Percentiles rank a stretch among this genome's conserved stretches.
Conservation (phyloP, 495 filamentous ascomycete species). For the Cryomyces minteri region DNA sequence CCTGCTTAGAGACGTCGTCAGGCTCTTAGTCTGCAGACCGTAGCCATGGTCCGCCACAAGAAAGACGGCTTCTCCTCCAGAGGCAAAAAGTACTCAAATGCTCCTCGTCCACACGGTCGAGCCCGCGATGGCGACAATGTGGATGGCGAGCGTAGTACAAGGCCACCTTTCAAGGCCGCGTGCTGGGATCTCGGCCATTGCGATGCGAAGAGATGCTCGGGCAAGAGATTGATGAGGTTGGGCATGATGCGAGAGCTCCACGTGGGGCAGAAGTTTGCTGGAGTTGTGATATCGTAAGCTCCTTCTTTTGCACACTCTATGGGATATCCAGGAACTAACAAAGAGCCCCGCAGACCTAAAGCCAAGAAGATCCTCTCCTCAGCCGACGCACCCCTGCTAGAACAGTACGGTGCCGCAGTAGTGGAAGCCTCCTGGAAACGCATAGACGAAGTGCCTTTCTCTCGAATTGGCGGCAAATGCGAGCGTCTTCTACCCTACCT, state of each 20-base stretch:
- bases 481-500: constrained; percentile 86
- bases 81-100: constrained; percentile 23
- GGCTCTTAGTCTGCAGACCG: background rate
- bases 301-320: constrained; percentile 1
- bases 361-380: constrained; percentile 70
- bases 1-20: too few relatives aligned
- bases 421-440: constrained; percentile 96
- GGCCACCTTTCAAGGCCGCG: constrained; percentile 69
- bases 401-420: constrained; percentile 81
- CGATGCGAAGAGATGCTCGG: constrained; percentile 91
- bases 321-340: constrained; percentile 6
- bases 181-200: constrained; percentile 98
- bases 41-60: constrained; percentile 74
- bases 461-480: constrained; percentile 82
- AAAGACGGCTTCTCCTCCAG: constrained; percentile 67
- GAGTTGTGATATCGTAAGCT: constrained; percentile 69
- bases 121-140: constrained; percentile 21
- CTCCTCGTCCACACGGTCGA: constrained; percentile 21
- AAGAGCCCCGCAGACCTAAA: constrained; percentile 43
- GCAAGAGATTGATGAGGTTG: constrained; percentile 78
- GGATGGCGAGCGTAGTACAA: constrained; percentile 17
- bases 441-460: constrained; percentile 78
- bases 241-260: constrained; percentile 87
- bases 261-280: constrained; percentile 75
- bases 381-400: constrained; percentile 60